Percentiles rank a stretch among this genome's conserved stretches.
Evolutionary conservation across 2,329 filamentous ascomycete genomes (phyloP).

Genomic region (Aspergillus felis): DNA sequence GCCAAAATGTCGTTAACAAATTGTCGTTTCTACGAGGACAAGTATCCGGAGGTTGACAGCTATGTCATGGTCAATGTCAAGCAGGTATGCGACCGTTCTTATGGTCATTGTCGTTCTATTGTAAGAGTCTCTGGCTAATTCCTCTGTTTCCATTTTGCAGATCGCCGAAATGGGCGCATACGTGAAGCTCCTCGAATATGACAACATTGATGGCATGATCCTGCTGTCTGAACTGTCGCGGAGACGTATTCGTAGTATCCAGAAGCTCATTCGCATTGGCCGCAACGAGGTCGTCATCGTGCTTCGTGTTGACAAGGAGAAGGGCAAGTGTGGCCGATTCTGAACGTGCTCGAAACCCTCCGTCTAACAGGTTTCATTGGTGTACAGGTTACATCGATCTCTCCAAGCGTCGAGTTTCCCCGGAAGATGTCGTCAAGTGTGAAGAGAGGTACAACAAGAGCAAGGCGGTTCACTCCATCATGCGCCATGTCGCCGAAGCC

Average conservation of each 20-base stretch:
- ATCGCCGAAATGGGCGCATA: conserved; percentile 99
- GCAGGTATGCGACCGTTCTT: conserved; percentile 58
- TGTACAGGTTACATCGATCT: conserved; percentile 85
- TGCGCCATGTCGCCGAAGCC: conserved; percentile 98
- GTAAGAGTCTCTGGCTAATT: conserved; percentile 10
- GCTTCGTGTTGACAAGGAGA: conserved; percentile 98
- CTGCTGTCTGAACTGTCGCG: conserved; percentile 94
- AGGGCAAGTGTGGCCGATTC: conserved; percentile 55
- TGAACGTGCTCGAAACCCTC: not conserved
- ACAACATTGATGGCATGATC: conserved; percentile 99
- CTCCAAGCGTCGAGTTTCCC: conserved; percentile 94
- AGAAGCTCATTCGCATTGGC: conserved; percentile 97
- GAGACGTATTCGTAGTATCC: conserved; percentile 96
- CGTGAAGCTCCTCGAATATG: conserved; percentile 98
- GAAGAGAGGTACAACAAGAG: conserved; percentile 99
- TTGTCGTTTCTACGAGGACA: conserved; percentile 96
- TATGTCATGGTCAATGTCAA: conserved; percentile 99
- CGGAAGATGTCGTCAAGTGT: conserved; percentile 96
- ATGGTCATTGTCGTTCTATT: not conserved
- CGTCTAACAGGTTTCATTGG: conserved; percentile 15
- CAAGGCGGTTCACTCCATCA: conserved; percentile 98
- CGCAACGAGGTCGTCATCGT: conserved; percentile 98
- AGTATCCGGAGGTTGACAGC: conserved; percentile 96
- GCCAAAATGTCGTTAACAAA: conserved; percentile 90
- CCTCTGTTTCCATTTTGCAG: conserved; percentile 41